Conservation (phyloP, 106 monocot species). For the Dioscorea alata region DNA sequence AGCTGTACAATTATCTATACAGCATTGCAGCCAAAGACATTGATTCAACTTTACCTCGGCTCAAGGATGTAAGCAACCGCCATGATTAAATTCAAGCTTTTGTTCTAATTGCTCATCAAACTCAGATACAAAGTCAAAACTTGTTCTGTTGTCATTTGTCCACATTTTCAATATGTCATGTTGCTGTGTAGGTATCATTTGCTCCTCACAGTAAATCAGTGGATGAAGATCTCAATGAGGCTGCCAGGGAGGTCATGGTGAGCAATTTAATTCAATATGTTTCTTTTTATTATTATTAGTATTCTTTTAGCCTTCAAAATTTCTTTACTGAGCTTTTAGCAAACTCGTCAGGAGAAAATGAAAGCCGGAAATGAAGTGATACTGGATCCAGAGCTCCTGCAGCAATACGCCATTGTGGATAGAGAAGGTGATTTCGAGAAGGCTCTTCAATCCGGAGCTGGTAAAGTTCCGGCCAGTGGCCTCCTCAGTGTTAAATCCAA, state of each 20-base stretch:
- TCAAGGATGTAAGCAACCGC: constrained; percentile 48
- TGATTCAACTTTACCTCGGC: constrained; percentile 53
- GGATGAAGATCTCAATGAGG: constrained; percentile 85
- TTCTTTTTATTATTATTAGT: background rate
- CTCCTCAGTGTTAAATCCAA: constrained; percentile 73
- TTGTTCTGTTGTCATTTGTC: no score
- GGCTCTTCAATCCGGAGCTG: constrained; percentile 42
- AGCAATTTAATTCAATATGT: background rate
- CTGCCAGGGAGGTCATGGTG: constrained; percentile 65
- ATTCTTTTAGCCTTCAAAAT: background rate
- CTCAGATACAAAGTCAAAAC: no score
- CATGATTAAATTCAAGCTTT: no score
- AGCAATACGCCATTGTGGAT: constrained; percentile 57
- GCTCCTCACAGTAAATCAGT: constrained; percentile 57
- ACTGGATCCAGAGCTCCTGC: constrained; percentile 36
- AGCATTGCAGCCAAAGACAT: constrained; percentile 43
- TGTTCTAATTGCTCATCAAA: no score
- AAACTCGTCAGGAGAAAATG: constrained; percentile 46
- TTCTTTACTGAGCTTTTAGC: background rate
- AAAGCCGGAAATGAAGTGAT: constrained; percentile 29
- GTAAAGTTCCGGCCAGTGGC: constrained; percentile 53
- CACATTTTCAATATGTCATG: background rate
- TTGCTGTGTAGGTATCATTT: constrained; percentile 30
- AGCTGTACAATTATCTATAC: constrained; percentile 65
- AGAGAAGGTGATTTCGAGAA: constrained; percentile 46